Evolutionary conservation across 2,329 filamentous ascomycete genomes (phyloP), one percentile per base, ranked within the genome.

Genomic region (Scortechinia acanthostroma): DNA sequence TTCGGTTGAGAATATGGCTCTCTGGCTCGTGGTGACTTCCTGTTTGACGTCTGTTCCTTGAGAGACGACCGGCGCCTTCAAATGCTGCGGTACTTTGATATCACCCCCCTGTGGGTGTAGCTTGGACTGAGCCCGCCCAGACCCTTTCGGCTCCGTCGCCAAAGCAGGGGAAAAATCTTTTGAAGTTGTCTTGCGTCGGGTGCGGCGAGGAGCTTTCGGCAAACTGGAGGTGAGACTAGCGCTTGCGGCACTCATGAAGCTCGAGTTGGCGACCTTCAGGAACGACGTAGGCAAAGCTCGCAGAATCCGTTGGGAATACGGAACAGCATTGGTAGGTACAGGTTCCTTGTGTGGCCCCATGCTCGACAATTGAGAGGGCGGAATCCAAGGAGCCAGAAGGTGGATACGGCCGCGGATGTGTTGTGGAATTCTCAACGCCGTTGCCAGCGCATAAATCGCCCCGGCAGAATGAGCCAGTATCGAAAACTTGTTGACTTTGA

Each of bases 391-490:
- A 1, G 93, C 91, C 5, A 98, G 75, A 2, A 98, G 77, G 62
- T 98, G 93, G 46, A 98, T 93, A 45, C 89, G 85, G 17, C 93
- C 93, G 4, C 91, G 85, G 49, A 98, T 94, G 57, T 96, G 88
- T 55, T 96, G 91, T 3, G 93, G 93, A 78, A 98, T 95, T 40
- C 93, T 87, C 40, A 98, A 72, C 0, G 93, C 93, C 0, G 93
- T 97, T 0, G 93, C 93, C 16, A 98, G 76, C 2, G 93, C 93
- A 58, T 98, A 98, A 44, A 98, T 95, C n/a, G 93, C 91, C 15
- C 93, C 93, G 1, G 93, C 93, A 1, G 91, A 97, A 62, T 98
- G 93, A 2, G 93, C 93, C 2, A 98, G 75, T 17, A 98, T 87
- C 4, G 91, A 97, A 59, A 98, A 98, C 53, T 95, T 95, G 10